Evolutionary conservation across 495 filamentous ascomycete species (phyloP).

Genomic region (Aspergillus sparsus): DNA sequence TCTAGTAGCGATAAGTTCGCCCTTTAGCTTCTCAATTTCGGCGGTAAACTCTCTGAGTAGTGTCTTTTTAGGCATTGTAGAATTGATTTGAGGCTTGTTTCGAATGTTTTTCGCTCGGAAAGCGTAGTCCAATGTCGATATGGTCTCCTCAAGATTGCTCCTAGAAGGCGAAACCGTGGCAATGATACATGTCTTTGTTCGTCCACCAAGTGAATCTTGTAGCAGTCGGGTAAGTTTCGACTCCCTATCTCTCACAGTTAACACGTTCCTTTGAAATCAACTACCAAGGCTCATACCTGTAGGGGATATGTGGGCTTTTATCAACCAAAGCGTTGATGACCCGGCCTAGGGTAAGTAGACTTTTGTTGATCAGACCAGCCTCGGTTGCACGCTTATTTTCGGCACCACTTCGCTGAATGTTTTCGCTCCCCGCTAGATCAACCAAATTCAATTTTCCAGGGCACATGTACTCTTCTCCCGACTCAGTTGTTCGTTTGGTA

Average conservation of each 20-base stretch:
- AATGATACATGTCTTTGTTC: constrained; percentile 98
- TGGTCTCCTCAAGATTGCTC: constrained; percentile 95
- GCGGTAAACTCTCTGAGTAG: constrained; percentile 83
- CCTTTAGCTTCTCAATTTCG: constrained; percentile 94
- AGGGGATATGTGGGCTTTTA: constrained; percentile 86
- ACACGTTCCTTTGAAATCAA: neutral
- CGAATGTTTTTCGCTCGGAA: constrained; percentile 97
- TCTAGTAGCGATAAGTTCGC: constrained; percentile 87
- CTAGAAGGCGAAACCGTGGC: constrained; percentile 93
- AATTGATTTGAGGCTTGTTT: constrained; percentile 95
- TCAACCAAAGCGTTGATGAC: constrained; percentile 99
- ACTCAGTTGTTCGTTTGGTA: constrained; percentile 76
- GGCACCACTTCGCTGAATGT: constrained; percentile 93
- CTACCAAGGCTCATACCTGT: constrained; percentile 44
- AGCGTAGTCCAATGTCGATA: constrained; percentile 95
- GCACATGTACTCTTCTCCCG: constrained; percentile 87
- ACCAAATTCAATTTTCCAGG: constrained; percentile 95
- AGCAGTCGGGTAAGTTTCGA: constrained; percentile 93
- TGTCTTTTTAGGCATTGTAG: constrained; percentile 86
- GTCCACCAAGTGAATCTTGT: constrained; percentile 93
- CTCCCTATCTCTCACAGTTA: constrained; percentile 54
- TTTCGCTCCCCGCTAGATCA: constrained; percentile 94
- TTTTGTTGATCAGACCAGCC: constrained; percentile 97
- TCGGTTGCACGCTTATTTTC: constrained; percentile 97
- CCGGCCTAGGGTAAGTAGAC: constrained; percentile 86